Evolutionary conservation across 2,329 filamentous ascomycete species (phyloP), one percentile per base, ranked within the genome.

Genomic region (Colletotrichum sp.): DNA sequence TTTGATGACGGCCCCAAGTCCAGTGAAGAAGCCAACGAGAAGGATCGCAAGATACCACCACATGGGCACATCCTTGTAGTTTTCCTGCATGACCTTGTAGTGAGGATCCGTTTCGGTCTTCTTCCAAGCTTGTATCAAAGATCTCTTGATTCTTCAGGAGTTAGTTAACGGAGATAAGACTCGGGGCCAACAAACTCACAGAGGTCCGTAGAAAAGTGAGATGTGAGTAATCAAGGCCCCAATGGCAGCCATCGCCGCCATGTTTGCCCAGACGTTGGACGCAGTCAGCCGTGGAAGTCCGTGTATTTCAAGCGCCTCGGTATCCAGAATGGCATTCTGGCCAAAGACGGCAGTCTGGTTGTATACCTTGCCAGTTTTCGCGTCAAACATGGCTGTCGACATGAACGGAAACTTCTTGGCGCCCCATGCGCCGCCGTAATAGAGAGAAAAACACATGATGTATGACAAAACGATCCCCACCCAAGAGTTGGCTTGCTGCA

Each of bases 201-300:
- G 44, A 10, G 70, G 59, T 6, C 70, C 70, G 9, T 76, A 74
- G 26, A 74, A 87, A 2, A 87, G 80, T 4, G 84, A 77, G 72
- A 89, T 85, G 72, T 89, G 86, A 4, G 84, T 76, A 15, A 76
- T 65, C 34, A 76, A 65, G 8, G 74, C 74, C 4, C 74, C 82
- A 22, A 90, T 80, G 1, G 86, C 85, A 3, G 89, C 88, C 5
- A 88, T 89, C 28, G 88, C 81, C 5, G 84, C 86, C 77, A 88
- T 83, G 76, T 89, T 90, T 6, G 83, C 83, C 3, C 84, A 84
- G 36, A 89, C 80, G 16, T 72, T 86, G 84, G 8, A 81, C 72
- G 15, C 84, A 79, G 72, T 89, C 83, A n/a, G 83, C 81, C 0
- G 83, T 80, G 10, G 88, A 81, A 86, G 75, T 9, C 88, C 87